phyloP scores from a whole-genome alignment of 2,329 filamentous ascomycete species.

The Fusarium cicatricum region DNA sequence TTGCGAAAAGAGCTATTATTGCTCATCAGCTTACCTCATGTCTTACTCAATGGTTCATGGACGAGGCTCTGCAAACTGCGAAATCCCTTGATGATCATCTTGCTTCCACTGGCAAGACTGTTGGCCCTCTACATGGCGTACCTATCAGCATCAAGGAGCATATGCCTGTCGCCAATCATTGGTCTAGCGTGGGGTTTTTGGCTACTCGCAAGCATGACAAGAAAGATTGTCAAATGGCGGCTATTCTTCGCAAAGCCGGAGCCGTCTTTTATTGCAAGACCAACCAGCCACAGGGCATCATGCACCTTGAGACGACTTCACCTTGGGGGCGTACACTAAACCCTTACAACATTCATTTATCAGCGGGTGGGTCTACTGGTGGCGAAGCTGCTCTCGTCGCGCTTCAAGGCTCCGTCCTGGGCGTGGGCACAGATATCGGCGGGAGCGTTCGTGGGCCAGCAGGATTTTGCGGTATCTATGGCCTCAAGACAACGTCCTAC shows the following conservation, averaged over 20 bases:
- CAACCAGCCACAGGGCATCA: constrained; percentile 67
- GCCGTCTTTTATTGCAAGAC: constrained; percentile 60
- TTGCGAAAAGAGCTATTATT: constrained; percentile 59
- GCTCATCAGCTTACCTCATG: constrained; percentile 66
- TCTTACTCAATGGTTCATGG: constrained; percentile 61
- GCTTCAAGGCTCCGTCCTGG: constrained; percentile 49
- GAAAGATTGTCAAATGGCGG: constrained; percentile 66
- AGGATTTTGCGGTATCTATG: constrained; percentile 43
- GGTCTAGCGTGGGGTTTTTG: constrained; percentile 61
- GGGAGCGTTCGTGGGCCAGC: constrained; percentile 46
- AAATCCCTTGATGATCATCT: constrained; percentile 53
- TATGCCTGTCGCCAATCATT: constrained; percentile 62
- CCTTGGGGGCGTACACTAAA: constrained; percentile 68
- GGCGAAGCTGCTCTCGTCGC: constrained; percentile 56
- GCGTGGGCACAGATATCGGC: constrained; percentile 51
- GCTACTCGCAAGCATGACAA: constrained; percentile 56
- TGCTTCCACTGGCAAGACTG: constrained; percentile 43
- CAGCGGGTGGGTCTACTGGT: constrained; percentile 69
- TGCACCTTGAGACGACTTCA: constrained; percentile 64
- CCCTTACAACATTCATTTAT: constrained; percentile 65
- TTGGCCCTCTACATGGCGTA: constrained; percentile 37
- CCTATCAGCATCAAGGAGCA: constrained; percentile 54
- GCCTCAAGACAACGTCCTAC: constrained; percentile 34
- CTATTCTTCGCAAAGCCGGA: constrained; percentile 63
- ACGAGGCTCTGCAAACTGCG: constrained; percentile 56